Base-by-base conservation (phyloP, 441 rosid genomes). In the Erodium moschatum region DNA sequence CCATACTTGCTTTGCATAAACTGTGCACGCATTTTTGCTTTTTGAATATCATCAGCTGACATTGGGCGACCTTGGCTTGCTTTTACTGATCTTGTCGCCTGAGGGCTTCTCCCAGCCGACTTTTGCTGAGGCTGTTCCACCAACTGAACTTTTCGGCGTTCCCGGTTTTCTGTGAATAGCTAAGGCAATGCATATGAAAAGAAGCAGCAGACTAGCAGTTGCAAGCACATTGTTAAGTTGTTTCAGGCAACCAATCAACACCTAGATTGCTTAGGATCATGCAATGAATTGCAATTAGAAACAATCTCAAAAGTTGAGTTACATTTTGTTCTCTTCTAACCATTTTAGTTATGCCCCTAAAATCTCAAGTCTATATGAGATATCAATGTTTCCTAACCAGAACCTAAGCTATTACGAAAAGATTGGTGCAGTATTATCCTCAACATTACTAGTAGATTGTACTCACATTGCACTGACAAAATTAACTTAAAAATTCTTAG, bases 1-100 rank as follows among this genome's bases (percentile, higher is more conserved):
- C 84, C 86, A 76, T 87, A 78, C 84, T 85, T 94, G 81, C 85
- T 82, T 76, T 89, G 92, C 96, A 87, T 89, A 80, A 78, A 85
- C 16, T 79, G 79, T 50, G 96, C 92, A 70, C 96, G 97, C 91
- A 88, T 81, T 81, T 94, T 94, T 67, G 96, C 99, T 77, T 94
- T 94, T 82, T 91, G 97, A 77, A 91, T 91, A 83, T 94, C 99
- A 83, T 94, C 99, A 48, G 93, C 92, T 69, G 99, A 91, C 93
- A 94, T 87, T 24, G 99, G 99, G 66, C 97, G 97, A 65, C 91
- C 82, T 72, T 82, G 88, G 78, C 78, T 78, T 75, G 79, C 70
- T 71, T 91, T 70, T 50, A 74, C 87, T 69, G 83, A 68, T 80
- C 86, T 86, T 42, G 82, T 76, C 12, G 84, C 76, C 78, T 89